Conservation (phyloP, 2,329 filamentous ascomycete species). For the Sclerotinia subarctica region DNA sequence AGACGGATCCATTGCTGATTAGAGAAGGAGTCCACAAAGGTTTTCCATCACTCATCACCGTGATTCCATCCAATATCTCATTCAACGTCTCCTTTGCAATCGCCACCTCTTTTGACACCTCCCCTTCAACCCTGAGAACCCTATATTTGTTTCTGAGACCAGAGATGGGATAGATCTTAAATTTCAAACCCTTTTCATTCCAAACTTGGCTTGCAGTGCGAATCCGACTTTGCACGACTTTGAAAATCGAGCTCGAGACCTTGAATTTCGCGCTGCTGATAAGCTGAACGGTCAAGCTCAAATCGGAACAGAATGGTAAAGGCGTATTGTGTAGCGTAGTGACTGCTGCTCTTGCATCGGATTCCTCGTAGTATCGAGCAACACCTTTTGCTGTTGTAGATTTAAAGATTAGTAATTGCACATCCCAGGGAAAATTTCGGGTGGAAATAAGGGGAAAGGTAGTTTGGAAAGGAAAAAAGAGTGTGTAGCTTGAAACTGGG, state of each 20-base stretch:
- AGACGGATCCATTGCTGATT: neutral
- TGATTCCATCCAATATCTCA: conserved; percentile 38
- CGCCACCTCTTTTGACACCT: conserved; percentile 36
- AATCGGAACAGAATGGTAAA: conserved; percentile 37
- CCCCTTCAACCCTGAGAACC: conserved; percentile 43
- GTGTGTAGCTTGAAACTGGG: too few species aligned
- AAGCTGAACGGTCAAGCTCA: conserved; percentile 41
- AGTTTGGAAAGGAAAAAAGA: too few species aligned
- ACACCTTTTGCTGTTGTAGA: conserved; percentile 38
- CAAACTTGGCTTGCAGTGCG: conserved; percentile 34
- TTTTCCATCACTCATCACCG: conserved; percentile 33
- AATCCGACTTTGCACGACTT: conserved; percentile 37
- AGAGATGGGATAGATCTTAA: conserved; percentile 35
- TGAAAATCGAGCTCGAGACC: conserved; percentile 39
- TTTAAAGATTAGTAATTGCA: neutral
- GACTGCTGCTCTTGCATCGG: conserved; percentile 40
- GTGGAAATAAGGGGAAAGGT: neutral
- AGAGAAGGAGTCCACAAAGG: conserved; percentile 40
- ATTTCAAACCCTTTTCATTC: conserved; percentile 36
- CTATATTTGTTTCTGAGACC: conserved; percentile 32
- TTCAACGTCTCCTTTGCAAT: conserved; percentile 39
- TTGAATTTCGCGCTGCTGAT: conserved; percentile 43
- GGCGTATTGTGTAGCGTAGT: conserved; percentile 35
- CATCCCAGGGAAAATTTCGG: neutral
- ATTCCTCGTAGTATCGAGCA: conserved; percentile 42